These are phyloP conservation scores for Agrocybe pediades DNA, from an alignment of 768 basidiomycete genomes.

Conservation along the genomic window DNA sequence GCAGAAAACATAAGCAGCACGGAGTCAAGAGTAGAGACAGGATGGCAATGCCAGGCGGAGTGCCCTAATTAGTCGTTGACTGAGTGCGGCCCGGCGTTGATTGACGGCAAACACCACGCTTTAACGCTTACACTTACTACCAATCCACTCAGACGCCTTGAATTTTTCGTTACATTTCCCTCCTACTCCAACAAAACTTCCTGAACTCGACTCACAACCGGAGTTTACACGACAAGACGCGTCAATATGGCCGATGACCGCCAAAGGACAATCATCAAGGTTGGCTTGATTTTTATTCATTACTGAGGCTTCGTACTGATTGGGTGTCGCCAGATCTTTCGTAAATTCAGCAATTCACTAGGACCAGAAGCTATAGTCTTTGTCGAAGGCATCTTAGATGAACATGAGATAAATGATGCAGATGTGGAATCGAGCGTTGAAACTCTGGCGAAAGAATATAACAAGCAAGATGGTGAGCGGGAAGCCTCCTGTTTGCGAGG, in stretches of 20 bases:
- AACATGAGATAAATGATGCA: conserved; percentile 69
- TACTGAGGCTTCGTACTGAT: not conserved
- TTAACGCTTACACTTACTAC: not conserved
- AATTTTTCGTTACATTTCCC: not conserved
- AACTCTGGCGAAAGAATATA: conserved; percentile 82
- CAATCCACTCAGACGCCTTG: not conserved
- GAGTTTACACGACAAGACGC: conserved; percentile 5
- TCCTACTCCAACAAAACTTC: not conserved
- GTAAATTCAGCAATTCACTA: conserved; percentile 87
- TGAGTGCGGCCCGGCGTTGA: not conserved
- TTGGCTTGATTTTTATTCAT: conserved; percentile 9
- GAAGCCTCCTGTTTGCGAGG: not conserved
- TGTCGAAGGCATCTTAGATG: conserved; percentile 69
- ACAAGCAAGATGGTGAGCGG: conserved; percentile 79
- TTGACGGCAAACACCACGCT: not conserved
- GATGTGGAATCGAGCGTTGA: conserved; percentile 78
- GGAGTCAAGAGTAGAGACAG: not conserved
- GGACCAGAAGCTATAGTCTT: conserved; percentile 77
- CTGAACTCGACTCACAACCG: not conserved
- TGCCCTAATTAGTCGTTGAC: not conserved
- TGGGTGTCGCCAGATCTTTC: conserved; percentile 59
- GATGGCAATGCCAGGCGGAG: not conserved
- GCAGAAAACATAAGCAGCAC: conserved; percentile 56
- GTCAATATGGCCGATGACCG: conserved; percentile 44
- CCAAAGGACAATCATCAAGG: conserved; percentile 53